These are phyloP conservation scores for Lentinus brumalis DNA, from an alignment of 768 basidiomycete genomes.

Conservation along the genomic window DNA sequence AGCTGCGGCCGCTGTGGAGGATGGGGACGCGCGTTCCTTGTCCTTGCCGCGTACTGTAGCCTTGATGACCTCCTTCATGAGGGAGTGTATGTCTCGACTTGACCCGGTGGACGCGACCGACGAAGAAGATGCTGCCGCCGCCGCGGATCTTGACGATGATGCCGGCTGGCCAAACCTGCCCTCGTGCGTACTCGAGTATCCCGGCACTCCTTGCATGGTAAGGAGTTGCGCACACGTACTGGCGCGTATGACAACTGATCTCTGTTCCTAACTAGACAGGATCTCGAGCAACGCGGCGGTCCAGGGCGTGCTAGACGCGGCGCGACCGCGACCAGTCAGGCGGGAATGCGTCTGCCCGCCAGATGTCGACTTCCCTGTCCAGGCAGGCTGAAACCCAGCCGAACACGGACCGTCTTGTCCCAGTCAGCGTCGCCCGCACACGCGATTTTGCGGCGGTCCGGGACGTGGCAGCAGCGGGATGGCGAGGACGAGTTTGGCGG, in stretches of 20 bases:
- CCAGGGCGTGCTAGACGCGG: too few species aligned
- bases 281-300: constrained; percentile 58
- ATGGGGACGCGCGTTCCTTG: constrained; percentile 35
- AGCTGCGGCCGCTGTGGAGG: constrained; percentile 15
- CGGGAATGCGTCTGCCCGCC: too few species aligned
- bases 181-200: constrained; percentile 42
- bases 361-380: too few species aligned
- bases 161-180: constrained; percentile 6
- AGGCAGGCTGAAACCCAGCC: too few species aligned
- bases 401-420: too few species aligned
- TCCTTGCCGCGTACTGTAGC: constrained; percentile 51
- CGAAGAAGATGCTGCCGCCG: constrained; percentile 7
- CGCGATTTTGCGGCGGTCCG: too few species aligned
- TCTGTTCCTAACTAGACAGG: neutral
- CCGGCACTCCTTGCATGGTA: neutral
- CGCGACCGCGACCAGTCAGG: too few species aligned
- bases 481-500: too few species aligned
- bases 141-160: constrained; percentile 5
- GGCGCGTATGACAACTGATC: neutral
- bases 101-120: constrained; percentile 24
- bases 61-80: constrained; percentile 48
- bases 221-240: neutral
- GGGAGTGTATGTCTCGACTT: constrained; percentile 39
- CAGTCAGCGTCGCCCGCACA: too few species aligned
- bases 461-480: too few species aligned